Evolutionary conservation across 2,329 filamentous ascomycete genomes (phyloP).

Genomic region (Xylaria arbuscula): DNA sequence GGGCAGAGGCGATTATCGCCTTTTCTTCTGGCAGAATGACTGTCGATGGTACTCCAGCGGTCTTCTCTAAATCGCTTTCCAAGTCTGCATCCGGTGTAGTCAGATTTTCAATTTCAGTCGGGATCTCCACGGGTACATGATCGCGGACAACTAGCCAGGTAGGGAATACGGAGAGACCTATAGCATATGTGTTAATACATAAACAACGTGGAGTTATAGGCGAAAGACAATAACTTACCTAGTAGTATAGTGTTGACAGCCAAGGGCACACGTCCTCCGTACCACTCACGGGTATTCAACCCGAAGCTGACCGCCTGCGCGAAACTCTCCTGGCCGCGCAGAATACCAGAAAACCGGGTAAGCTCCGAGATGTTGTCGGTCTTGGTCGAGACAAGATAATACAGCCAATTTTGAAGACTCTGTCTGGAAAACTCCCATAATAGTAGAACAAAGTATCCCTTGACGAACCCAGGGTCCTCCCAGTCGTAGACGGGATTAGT

Average conservation of each 20-base stretch:
- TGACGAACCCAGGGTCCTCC: constrained; percentile 71
- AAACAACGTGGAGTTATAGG: not conserved
- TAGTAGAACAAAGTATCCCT: constrained; percentile 73
- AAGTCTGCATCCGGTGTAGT: constrained; percentile 3
- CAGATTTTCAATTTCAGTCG: constrained; percentile 2
- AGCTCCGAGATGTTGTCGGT: constrained; percentile 67
- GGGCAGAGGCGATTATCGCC: constrained; percentile 37
- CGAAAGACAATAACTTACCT: constrained; percentile 43
- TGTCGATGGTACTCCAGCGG: constrained; percentile 23
- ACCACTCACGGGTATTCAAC: constrained; percentile 54
- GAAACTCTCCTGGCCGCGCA: constrained; percentile 57
- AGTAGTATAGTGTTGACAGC: constrained; percentile 55
- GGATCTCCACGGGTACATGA: constrained; percentile 45
- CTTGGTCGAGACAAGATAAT: constrained; percentile 65
- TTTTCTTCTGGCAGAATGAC: constrained; percentile 35
- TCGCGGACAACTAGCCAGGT: constrained; percentile 51
- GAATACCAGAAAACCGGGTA: constrained; percentile 54
- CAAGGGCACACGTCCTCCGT: constrained; percentile 53
- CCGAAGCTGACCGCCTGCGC: constrained; percentile 55
- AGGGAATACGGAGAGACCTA: constrained; percentile 46
- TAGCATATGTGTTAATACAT: not conserved
- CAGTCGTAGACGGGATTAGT: constrained; percentile 73
- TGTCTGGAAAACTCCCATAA: constrained; percentile 68
- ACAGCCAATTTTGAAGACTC: constrained; percentile 66
- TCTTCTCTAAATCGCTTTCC: constrained; percentile 41